These are phyloP conservation scores for Salvia rosmarinus DNA, from an alignment of 257 asterid genomes.

Conservation along the genomic window DNA sequence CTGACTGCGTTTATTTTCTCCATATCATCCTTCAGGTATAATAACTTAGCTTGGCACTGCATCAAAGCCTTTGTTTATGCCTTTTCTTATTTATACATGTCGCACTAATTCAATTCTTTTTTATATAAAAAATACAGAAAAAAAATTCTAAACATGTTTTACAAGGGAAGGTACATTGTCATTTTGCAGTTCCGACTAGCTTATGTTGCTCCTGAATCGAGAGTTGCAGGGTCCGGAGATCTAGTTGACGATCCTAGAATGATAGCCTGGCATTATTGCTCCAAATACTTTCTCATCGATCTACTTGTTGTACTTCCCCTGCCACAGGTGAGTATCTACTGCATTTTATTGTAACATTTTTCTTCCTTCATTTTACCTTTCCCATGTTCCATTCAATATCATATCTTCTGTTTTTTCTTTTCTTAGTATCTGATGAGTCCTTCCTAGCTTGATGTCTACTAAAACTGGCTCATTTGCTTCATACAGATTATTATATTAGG, in stretches of 20 bases:
- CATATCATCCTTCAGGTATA: conserved; percentile 93
- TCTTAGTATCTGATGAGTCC: too few relatives aligned
- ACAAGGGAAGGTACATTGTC: conserved; percentile 22
- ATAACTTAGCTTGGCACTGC: too few relatives aligned
- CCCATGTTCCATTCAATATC: too few relatives aligned
- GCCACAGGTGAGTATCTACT: conserved; percentile 82
- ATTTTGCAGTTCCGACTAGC: conserved; percentile 86
- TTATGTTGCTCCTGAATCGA: conserved; percentile 77
- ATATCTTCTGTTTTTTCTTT: too few relatives aligned
- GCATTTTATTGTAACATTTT: too few relatives aligned
- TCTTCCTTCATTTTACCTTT: too few relatives aligned
- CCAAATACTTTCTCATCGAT: conserved; percentile 61
- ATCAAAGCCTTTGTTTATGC: too few relatives aligned
- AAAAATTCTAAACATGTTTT: neutral
- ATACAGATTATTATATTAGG: conserved; percentile 65
- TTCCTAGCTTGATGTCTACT: too few relatives aligned
- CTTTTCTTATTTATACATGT: too few relatives aligned
- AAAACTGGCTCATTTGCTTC: too few relatives aligned
- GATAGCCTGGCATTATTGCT: conserved; percentile 65
- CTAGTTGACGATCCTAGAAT: conserved; percentile 70
- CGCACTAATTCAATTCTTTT: too few relatives aligned
- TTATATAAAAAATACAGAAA: too few relatives aligned
- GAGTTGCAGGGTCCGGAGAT: conserved; percentile 79
- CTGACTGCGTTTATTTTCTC: conserved; percentile 71
- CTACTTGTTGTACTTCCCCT: conserved; percentile 68